phyloP scores from a whole-genome alignment of 345 rosid species.

The Citrus sinensis region DVS_A1.0 CM039164.1:19369001-19369500 shows the following conservation, averaged over 20 bases:
- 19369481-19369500: not conserved
- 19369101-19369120: slow-evolving; percentile 98
- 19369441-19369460: not conserved
- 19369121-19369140: slow-evolving; percentile 96
- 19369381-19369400: not conserved
- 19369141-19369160: slow-evolving; percentile 85
- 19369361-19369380: not conserved
- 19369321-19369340: not conserved
- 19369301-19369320: not conserved
- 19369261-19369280: not conserved
- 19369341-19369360: not conserved
- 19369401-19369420: not conserved
- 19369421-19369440: not conserved
- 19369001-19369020: slow-evolving; percentile 12
- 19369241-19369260: not conserved
- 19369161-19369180: slow-evolving; percentile 92
- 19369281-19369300: not conserved
- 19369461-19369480: no score
- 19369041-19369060: slow-evolving; percentile 79
- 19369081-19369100: slow-evolving; percentile 94
- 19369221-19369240: slow-evolving; percentile 6
- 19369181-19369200: slow-evolving; percentile 44
- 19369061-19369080: slow-evolving; percentile 96
- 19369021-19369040: slow-evolving; percentile 56
- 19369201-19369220: not conserved